Evolutionary conservation across 208 protist genomes (phyloP).

Genomic region (Acanthamoeba healyi): DNA sequence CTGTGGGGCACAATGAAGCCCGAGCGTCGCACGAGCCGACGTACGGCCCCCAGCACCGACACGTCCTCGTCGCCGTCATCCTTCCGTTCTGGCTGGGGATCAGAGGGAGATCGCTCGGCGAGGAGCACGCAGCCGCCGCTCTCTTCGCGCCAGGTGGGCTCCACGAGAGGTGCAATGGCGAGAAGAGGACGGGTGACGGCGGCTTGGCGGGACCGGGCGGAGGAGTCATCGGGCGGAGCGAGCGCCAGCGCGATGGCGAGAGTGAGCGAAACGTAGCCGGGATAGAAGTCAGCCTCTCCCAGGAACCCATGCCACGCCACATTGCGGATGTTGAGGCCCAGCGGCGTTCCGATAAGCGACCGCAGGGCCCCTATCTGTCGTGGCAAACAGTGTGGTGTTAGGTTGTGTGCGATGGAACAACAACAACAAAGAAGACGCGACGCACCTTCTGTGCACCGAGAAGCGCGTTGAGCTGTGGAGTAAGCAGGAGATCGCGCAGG

Average conservation of each 20-base stretch:
- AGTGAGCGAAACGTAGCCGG: slow-evolving; percentile 5
- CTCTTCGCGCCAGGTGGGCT: background rate
- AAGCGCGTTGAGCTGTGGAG: background rate
- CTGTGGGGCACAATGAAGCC: background rate
- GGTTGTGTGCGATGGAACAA: background rate
- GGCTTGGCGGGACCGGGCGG: background rate
- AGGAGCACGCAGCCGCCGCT: background rate
- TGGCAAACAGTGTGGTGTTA: background rate
- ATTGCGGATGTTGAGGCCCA: slow-evolving; percentile 55
- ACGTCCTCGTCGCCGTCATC: background rate
- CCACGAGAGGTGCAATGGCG: background rate
- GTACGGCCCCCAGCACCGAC: background rate
- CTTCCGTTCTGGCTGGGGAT: too few species aligned
- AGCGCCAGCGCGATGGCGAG: background rate
- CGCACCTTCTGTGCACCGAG: background rate
- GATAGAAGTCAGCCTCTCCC: background rate
- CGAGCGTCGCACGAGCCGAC: background rate
- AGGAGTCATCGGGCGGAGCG: background rate
- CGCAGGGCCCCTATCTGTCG: background rate
- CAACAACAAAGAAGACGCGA: background rate
- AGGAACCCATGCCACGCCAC: slow-evolving; percentile 67
- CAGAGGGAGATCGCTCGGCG: too few species aligned
- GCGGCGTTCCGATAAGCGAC: slow-evolving; percentile 33
- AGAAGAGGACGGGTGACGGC: background rate
- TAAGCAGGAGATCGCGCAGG: slow-evolving; percentile 39